phyloP scores from a whole-genome alignment of 495 filamentous ascomycete genomes.

The Lophiostoma macrostomum region DNA sequence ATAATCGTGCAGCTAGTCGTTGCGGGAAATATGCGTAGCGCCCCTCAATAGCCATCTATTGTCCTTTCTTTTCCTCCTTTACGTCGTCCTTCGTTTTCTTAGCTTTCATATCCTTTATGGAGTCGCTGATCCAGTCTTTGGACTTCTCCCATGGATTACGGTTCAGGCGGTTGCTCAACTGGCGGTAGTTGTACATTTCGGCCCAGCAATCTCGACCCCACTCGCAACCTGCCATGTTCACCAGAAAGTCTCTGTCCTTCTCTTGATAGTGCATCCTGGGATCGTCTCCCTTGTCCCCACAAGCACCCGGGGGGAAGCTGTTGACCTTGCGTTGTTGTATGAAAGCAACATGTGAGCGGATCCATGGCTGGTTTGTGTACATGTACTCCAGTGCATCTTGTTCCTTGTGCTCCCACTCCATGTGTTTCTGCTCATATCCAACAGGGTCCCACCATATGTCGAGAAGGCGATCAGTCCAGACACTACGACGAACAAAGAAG shows the following conservation, averaged over 20 bases:
- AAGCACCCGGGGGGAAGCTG: constrained; percentile 87
- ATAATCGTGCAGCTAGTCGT: too few relatives aligned
- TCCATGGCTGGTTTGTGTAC: constrained; percentile 89
- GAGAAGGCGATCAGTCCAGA: constrained; percentile 87
- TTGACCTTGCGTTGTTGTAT: constrained; percentile 90
- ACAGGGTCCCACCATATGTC: constrained; percentile 99
- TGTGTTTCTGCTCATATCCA: constrained; percentile 96
- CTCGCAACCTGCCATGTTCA: constrained; percentile 98
- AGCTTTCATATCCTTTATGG: constrained; percentile 25
- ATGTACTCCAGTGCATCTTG: constrained; percentile 93
- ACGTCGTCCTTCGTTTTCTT: constrained; percentile 22
- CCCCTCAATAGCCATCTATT: too few relatives aligned
- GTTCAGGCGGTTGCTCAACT: constrained; percentile 83
- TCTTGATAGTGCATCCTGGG: constrained; percentile 79
- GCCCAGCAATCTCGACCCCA: constrained; percentile 97
- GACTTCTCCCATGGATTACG: constrained; percentile 71
- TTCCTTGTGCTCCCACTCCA: constrained; percentile 99
- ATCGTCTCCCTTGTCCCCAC: constrained; percentile 72
- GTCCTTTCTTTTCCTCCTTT: constrained; percentile 21
- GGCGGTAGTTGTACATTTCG: constrained; percentile 91
- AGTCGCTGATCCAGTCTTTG: constrained; percentile 43
- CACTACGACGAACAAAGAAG: constrained; percentile 81
- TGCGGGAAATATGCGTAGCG: too few relatives aligned
- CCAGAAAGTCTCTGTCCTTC: constrained; percentile 84
- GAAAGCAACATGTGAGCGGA: constrained; percentile 83